A percentile compares a stretch with the other conserved stretches of the same genome.
These are phyloP conservation scores for Fraxinus quadrangulata DNA, from an alignment of 257 asterid genomes.

Conservation along the genomic window DNA sequence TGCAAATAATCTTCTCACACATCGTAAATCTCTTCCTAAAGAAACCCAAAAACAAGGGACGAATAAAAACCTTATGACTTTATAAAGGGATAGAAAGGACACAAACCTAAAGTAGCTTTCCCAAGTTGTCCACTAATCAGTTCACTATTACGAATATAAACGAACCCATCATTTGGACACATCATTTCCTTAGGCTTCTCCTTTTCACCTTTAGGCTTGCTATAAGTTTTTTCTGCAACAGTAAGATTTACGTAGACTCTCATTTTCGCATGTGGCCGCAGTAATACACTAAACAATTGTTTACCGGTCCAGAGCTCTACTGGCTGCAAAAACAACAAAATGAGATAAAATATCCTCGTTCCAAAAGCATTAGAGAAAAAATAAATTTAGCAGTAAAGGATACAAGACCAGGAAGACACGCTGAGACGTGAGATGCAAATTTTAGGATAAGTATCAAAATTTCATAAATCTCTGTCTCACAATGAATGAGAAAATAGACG, in stretches of 20 bases:
- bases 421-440: conserved; percentile 5
- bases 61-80: background rate
- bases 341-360: conserved; percentile 15
- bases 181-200: conserved; percentile 56
- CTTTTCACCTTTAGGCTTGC: conserved; percentile 26
- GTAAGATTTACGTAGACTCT: conserved; percentile 82
- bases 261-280: conserved; percentile 81
- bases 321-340: conserved; percentile 59
- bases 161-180: conserved; percentile 93
- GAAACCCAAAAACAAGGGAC: background rate
- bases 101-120: conserved; percentile 91
- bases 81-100: conserved; percentile 1
- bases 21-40: conserved; percentile 11
- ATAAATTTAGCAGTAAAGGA: conserved; percentile 12
- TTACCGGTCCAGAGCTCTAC: conserved; percentile 98
- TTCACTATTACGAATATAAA: conserved; percentile 88
- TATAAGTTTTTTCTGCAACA: conserved; percentile 70
- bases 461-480: conserved; percentile 8
- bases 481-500: conserved; percentile 10
- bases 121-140: conserved; percentile 96
- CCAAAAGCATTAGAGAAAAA: background rate
- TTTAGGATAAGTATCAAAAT: conserved; percentile 17
- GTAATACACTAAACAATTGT: conserved; percentile 70
- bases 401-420: conserved; percentile 3
- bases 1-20: conserved; percentile 6